Base-by-base conservation (phyloP, 208 protist genomes). In the Lotmaria passim region DNA sequence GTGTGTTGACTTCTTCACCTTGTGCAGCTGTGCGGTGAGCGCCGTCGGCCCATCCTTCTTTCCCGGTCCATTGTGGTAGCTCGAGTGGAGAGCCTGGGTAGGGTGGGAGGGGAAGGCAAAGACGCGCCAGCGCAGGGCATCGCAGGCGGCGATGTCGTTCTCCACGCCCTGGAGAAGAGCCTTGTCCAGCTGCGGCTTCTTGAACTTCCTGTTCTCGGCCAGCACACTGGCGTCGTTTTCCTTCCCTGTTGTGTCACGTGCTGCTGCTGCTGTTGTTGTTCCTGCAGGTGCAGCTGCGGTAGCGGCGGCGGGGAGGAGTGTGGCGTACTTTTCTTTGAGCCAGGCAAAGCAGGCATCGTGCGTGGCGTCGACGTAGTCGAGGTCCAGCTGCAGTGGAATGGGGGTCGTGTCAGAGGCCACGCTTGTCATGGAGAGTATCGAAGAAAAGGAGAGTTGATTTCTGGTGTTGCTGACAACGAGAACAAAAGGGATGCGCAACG, bases 131-230 rank as follows among this genome's bases (percentile, higher is more conserved):
- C 82, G 73, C 28, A 82, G 69, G 7, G 69, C 58, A 28, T 72
- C 67, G 61, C 86, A 91, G 24, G 82, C 85, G 7, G 38, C 24
- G 0, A 88, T 33, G 46, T 91, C 85, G 64, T 91, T 88, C 31
- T 75, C 56, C 4, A 90, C 8, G 1, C 50, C 55, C 52, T 59
- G 21, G 31, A 63, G 68, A 36, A 64, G 46, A 28, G 52, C 26
- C 11, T 17, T 62, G 30, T 58, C 34, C 33, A 71, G 47, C 15
- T 59, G 36, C 57, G 43, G 38, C 43, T 56, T 57, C 63, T 74
- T 52, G n/a, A 15, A 23, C 24, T 39, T 63, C 24, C n/a, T 31
- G 10, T 36, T 52, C 15, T 15, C 15, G 19, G 41, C 21, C 36
- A 17, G 17, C 6, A 30, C 47, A 3, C n/a, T 30, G 23, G 7